Conservation (phyloP, 2,329 filamentous ascomycete species). For the Stachybotrys chartarum region DNA sequence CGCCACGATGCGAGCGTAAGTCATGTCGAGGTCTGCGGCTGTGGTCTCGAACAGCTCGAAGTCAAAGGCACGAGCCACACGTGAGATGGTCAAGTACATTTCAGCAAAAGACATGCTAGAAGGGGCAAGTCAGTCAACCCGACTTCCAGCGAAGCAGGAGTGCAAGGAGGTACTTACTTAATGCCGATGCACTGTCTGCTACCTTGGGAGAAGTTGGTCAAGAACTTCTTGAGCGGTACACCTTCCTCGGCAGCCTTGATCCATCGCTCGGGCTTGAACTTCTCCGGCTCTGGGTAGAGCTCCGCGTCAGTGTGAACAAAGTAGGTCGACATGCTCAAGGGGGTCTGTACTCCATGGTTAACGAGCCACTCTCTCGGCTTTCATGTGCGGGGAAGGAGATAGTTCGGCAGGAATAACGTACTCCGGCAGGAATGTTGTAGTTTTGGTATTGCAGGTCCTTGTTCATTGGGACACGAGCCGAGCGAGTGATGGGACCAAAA, state of each 20-base stretch:
- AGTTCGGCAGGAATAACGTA: constrained; percentile 8
- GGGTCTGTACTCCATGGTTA: constrained; percentile 8
- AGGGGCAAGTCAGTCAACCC: not conserved
- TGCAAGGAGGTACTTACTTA: constrained; percentile 4
- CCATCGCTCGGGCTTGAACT: constrained; percentile 19
- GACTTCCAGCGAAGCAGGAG: not conserved
- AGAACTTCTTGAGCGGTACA: constrained; percentile 5
- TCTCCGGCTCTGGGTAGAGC: constrained; percentile 15
- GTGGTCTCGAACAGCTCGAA: constrained; percentile 10
- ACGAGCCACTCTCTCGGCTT: no score
- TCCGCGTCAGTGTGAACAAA: constrained; percentile 13
- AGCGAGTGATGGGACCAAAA: constrained; percentile 5
- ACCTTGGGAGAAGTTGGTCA: constrained; percentile 10
- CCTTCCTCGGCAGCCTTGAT: constrained; percentile 9
- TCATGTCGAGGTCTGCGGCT: constrained; percentile 3
- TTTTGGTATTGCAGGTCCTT: constrained; percentile 20
- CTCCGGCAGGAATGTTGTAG: constrained; percentile 22
- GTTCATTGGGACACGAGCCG: constrained; percentile 19
- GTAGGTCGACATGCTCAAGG: constrained; percentile 11
- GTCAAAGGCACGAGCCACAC: constrained; percentile 9
- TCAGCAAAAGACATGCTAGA: constrained; percentile 8
- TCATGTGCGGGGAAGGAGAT: not conserved
- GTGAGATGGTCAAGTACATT: constrained; percentile 8
- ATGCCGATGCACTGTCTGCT: constrained; percentile 13
- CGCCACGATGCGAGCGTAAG: constrained; percentile 5